A percentile compares a stretch with the other conserved stretches of the same genome.
phyloP scores from a whole-genome alignment of 495 filamentous ascomycete species.

The Penicillium macrosclerotiorum region DNA sequence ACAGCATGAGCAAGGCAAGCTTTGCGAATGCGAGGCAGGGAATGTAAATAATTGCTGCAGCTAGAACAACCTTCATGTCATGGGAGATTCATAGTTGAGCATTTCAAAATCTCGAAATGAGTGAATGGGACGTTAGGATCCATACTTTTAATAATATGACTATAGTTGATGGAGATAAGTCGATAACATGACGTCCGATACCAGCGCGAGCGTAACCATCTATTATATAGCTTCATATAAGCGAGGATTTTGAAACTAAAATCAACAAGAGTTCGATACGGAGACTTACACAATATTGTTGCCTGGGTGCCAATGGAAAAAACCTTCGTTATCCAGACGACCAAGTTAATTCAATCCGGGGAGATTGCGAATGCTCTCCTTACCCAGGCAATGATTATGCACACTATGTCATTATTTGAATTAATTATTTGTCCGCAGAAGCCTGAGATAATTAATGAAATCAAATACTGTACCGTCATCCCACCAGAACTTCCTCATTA shows the following conservation, averaged over 20 bases:
- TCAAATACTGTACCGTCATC: slow-evolving; percentile 4
- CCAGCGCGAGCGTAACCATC: background rate
- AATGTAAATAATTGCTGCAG: slow-evolving; percentile 27
- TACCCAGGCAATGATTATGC: slow-evolving; percentile 1
- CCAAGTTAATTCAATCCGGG: background rate
- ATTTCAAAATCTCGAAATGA: no score
- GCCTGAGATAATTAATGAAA: background rate
- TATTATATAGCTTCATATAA: background rate
- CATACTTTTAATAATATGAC: background rate
- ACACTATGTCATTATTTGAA: background rate
- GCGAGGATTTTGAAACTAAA: background rate
- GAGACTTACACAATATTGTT: background rate
- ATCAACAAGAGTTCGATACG: no score
- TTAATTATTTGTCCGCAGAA: background rate
- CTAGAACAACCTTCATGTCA: slow-evolving; percentile 17
- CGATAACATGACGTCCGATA: background rate
- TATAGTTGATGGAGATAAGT: background rate
- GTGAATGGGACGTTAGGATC: no score
- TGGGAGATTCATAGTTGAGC: background rate
- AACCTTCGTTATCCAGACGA: background rate
- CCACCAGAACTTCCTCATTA: slow-evolving; percentile 11
- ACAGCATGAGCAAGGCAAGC: slow-evolving; percentile 28
- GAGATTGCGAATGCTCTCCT: background rate
- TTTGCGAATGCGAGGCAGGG: slow-evolving; percentile 38
- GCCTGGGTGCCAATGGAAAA: background rate